Evolutionary conservation across 2,329 filamentous ascomycete genomes (phyloP).

Genomic region (Parastagonospora avenae): DNA sequence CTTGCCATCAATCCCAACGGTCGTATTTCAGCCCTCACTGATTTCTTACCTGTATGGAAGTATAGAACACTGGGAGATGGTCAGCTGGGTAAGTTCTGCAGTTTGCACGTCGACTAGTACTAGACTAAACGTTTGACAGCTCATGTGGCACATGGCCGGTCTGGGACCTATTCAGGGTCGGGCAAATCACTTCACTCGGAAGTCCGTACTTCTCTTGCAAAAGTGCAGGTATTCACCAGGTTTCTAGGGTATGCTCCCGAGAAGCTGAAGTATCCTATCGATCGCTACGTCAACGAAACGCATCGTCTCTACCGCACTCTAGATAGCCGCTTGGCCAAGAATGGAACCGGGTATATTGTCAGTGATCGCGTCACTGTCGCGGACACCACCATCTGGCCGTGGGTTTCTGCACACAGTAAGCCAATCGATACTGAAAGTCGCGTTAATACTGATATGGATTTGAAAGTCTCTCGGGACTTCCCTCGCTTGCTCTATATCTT

Average conservation of each 20-base stretch:
- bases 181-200: constrained; percentile 21
- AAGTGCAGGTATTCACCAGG: not conserved
- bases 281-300: not conserved
- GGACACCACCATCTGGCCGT: constrained; percentile 9
- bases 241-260: not conserved
- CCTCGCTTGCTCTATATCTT: constrained; percentile 3
- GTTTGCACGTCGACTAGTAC: constrained; percentile 14
- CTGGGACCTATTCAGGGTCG: constrained; percentile 40
- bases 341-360: constrained; percentile 5
- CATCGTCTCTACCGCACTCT: not conserved
- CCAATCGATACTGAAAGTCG: not conserved
- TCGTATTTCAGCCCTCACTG: not conserved
- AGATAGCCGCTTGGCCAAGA: constrained; percentile 2
- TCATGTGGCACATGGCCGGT: constrained; percentile 54
- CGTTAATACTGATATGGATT: not conserved
- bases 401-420: constrained; percentile 9
- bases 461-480: constrained; percentile 4
- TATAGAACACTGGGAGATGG: not conserved
- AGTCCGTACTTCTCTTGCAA: not conserved
- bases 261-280: constrained; percentile 1
- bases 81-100: constrained; percentile 38
- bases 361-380: constrained; percentile 9
- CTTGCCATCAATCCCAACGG: not conserved
- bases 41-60: not conserved
- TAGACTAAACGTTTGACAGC: constrained; percentile 62